Base-by-base conservation (phyloP, 805 yeast species). In the Millerago galiae region DNA sequence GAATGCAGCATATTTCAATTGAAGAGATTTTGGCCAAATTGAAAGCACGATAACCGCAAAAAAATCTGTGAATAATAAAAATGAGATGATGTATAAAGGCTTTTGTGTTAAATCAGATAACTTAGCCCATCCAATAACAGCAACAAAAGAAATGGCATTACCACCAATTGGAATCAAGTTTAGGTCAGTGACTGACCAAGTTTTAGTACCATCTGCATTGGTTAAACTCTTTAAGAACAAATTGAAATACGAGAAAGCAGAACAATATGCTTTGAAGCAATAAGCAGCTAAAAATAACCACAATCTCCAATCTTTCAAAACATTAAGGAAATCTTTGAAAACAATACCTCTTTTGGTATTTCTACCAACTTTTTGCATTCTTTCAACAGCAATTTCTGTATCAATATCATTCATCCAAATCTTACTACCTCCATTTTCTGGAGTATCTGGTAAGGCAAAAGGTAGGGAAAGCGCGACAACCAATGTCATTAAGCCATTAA, bases 401-500 rank as follows among this genome's bases (percentile, higher is more conserved):
- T 67, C 70, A 4, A 48, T 50, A 16, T 54, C 45, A 17, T 48
- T 55, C 35, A 68, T 54, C 61, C 68, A 62, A 44, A 56, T 48
- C 14, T 49, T 47, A 14, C 58, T 39, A 11, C 50, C 52, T 5
- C 53, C 51, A 17, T 58, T 54, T 16, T 51, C 56, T 15, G 67
- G 65, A 5, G 55, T 48, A 34, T 69, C 73, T 5, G 75, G 75
- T 25, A 67, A 46, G 16, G 60, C 49, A 34, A 61, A 52, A 29
- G 55, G 59, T 0, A 72, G 72, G 10, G 54, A 33, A 3, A 67
- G 13, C 0, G 71, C 73, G 37, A 48, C 41, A 16, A 29, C 42
- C 18, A 48, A 41, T 10, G 51, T 46, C 45, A 50, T 50, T 4
- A 45, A 2, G 7, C 52, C 52, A 25, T 51, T 42, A 13, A 51